phyloP scores from a whole-genome alignment of 2,329 filamentous ascomycete species.

The Cercospora brassicicola region DNA sequence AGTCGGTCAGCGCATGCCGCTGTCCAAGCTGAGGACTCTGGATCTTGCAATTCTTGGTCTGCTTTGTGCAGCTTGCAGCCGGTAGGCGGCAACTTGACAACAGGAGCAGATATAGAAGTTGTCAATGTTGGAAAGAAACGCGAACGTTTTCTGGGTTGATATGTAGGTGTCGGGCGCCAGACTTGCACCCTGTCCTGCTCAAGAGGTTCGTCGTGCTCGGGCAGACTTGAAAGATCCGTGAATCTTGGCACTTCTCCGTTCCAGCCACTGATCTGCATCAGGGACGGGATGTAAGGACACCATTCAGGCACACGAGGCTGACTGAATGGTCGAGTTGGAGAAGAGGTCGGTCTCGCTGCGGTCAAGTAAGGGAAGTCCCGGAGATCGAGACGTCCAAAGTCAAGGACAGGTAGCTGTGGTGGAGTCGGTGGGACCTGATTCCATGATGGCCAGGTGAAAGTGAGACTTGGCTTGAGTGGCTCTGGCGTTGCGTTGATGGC shows the following conservation, averaged over 20 bases:
- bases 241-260: constrained; percentile 30
- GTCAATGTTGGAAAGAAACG: constrained; percentile 34
- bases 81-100: constrained; percentile 28
- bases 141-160: constrained; percentile 29
- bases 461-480: constrained; percentile 2
- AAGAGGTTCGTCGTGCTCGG: constrained; percentile 22
- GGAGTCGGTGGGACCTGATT: constrained; percentile 22
- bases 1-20: neutral
- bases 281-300: constrained; percentile 33
- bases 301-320: constrained; percentile 28
- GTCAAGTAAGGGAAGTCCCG: constrained; percentile 25
- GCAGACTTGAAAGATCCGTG: constrained; percentile 33
- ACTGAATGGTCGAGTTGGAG: constrained; percentile 13
- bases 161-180: neutral
- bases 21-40: constrained; percentile 4
- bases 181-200: neutral
- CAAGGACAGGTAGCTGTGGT: constrained; percentile 29
- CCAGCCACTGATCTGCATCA: constrained; percentile 28
- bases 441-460: constrained; percentile 5
- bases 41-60: constrained; percentile 20
- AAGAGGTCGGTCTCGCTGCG: constrained; percentile 8
- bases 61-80: constrained; percentile 26
- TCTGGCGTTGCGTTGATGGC: constrained; percentile 8
- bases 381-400: constrained; percentile 27
- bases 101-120: constrained; percentile 20